These are phyloP conservation scores for Trichoderma brevicompactum DNA, from an alignment of 2,329 filamentous ascomycete genomes.

Conservation along the genomic window DNA sequence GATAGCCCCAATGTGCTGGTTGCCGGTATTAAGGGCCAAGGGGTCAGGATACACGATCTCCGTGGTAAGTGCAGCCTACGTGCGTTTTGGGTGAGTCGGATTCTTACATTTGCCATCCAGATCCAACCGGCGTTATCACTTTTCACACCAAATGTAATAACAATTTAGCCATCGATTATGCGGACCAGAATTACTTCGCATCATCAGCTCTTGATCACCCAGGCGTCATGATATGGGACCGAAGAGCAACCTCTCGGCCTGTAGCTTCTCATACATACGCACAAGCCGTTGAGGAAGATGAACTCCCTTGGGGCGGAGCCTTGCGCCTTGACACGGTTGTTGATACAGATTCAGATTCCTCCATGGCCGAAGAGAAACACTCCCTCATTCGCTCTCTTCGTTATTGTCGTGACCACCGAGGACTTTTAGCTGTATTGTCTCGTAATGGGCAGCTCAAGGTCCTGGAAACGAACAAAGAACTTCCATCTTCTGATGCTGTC, in stretches of 20 bases:
- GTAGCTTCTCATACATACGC: constrained; percentile 59
- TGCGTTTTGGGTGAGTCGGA: constrained; percentile 15
- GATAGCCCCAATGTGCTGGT: constrained; percentile 76
- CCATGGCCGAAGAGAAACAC: constrained; percentile 58
- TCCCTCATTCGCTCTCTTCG: constrained; percentile 66
- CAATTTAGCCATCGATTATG: constrained; percentile 76
- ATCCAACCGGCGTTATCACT: constrained; percentile 57
- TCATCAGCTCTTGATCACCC: constrained; percentile 78
- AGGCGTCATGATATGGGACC: constrained; percentile 77
- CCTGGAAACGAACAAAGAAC: constrained; percentile 61
- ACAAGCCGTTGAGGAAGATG: constrained; percentile 63
- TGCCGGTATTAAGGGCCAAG: constrained; percentile 75
- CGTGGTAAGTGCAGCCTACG: constrained; percentile 57
- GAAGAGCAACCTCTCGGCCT: constrained; percentile 61
- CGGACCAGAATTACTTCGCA: constrained; percentile 82
- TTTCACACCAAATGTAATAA: constrained; percentile 71
- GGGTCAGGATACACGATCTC: constrained; percentile 77
- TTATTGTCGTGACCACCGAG: constrained; percentile 65
- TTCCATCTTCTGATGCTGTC: constrained; percentile 43
- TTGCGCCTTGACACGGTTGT: constrained; percentile 62
- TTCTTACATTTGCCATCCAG: constrained; percentile 39
- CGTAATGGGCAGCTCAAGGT: constrained; percentile 67
- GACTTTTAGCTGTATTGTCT: constrained; percentile 64
- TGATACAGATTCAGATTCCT: constrained; percentile 56
- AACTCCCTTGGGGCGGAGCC: constrained; percentile 65